Evolutionary conservation across 257 asterid species (phyloP), one percentile per base, ranked within the genome.

Genomic region (Fraxinus excelsior): DNA sequence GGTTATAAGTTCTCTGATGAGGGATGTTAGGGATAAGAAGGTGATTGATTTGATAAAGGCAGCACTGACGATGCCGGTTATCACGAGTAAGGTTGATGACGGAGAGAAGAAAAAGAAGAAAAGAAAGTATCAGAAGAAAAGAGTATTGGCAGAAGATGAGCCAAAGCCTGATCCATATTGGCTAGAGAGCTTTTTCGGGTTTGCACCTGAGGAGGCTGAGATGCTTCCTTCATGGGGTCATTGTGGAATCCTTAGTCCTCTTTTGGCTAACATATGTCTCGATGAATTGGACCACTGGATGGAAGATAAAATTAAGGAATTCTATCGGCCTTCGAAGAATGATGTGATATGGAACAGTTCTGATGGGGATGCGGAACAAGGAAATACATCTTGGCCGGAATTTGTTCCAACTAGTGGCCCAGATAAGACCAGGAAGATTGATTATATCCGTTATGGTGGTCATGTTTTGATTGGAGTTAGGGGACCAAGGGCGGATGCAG

Each of bases 111-210:
- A 86, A 80, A 91, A 95, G 91, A 95, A 11, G 65, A 91, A 89
- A 77, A 83, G 99, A 29, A 95, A 95, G 89, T 95, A 93, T 85
- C 94, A 91, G 84, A 95, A 95, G 89, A 95, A 95, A 87, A 90
- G 88, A 84, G 97, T 93, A 46, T 42, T 95, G 69, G 97, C 96
- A 12, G 99, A 95, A 26, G 99, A 95, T 70, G 99, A 95, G 86
- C 99, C 99, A 0, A 95, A 95, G 87, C 98, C 99, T 26, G 98
- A 95, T 78, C 98, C 98, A 0, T 95, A 90, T 84, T 95, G 99
- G 98, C 76, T 95, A 80, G 96, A 89, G 68, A 81, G 96, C 2
- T 95, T 95, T 83, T 95, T 93, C 13, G 98, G 99, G 64, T 95
- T 95, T 79, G 97, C 97, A 0, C 99, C 99, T 1, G 99, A 91